Conservation (phyloP, 176 grass and related monocot species). For the Neostapfia colusana region DNA sequence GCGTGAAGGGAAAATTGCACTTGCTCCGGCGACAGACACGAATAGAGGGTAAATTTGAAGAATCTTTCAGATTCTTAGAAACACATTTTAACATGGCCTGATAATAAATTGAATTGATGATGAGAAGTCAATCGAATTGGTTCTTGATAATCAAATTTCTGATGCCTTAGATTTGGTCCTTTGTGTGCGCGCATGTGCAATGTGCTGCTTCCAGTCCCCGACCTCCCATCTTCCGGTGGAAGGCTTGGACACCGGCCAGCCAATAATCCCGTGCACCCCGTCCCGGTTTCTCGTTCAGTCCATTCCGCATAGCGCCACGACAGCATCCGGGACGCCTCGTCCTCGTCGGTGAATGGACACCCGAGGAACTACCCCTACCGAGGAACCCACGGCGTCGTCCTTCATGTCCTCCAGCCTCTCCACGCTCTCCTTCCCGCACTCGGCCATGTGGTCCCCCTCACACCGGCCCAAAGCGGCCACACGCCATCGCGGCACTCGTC, state of each 20-base stretch:
- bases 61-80: not conserved
- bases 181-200: not conserved
- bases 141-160: not conserved
- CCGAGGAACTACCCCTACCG: slow-evolving; percentile 46
- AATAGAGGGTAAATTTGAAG: not conserved
- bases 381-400: slow-evolving; percentile 23
- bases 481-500: slow-evolving; percentile 38
- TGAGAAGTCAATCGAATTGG: not conserved
- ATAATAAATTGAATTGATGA: slow-evolving; percentile 26
- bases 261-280: slow-evolving; percentile 26
- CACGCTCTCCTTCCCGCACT: slow-evolving; percentile 51
- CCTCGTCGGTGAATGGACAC: slow-evolving; percentile 35
- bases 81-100: slow-evolving; percentile 8
- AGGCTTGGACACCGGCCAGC: not conserved
- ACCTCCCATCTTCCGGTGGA: slow-evolving; percentile 47
- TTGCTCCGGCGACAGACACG: slow-evolving; percentile 19
- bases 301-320: slow-evolving; percentile 33
- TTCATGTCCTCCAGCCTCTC: slow-evolving; percentile 42
- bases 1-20: slow-evolving; percentile 3
- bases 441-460: slow-evolving; percentile 43
- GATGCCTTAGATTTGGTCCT: not conserved
- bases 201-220: slow-evolving; percentile 53
- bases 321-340: slow-evolving; percentile 14
- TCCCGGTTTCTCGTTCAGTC: slow-evolving; percentile 26
- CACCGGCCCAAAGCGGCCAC: slow-evolving; percentile 31